phyloP scores from a whole-genome alignment of 2,329 filamentous ascomycete genomes.

The Coleophoma crateriformis region DNA sequence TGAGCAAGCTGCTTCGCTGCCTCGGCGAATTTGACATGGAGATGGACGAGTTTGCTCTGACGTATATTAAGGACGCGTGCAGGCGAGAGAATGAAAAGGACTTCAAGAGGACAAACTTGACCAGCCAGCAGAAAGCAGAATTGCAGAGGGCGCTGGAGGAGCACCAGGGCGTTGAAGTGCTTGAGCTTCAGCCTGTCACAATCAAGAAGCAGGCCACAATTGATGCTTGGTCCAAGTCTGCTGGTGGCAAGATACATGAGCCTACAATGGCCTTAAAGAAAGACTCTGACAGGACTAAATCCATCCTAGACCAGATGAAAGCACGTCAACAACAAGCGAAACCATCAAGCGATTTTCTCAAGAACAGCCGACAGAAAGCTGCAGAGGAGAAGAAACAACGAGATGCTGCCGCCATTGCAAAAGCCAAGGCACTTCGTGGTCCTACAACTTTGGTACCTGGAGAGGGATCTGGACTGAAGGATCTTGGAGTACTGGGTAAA shows the following conservation, averaged over 20 bases:
- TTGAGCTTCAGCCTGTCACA: constrained; percentile 40
- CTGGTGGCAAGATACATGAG: constrained; percentile 26
- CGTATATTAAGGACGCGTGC: constrained; percentile 61
- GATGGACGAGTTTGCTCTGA: constrained; percentile 54
- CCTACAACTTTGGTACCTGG: constrained; percentile 54
- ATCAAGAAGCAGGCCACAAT: constrained; percentile 53
- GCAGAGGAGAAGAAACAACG: constrained; percentile 68
- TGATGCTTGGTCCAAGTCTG: constrained; percentile 57
- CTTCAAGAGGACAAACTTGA: constrained; percentile 71
- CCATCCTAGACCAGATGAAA: constrained; percentile 19
- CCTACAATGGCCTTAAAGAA: constrained; percentile 19
- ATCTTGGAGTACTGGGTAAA: constrained; percentile 69
- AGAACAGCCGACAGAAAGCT: constrained; percentile 68
- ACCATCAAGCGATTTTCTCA: constrained; percentile 46
- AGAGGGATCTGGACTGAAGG: constrained; percentile 72
- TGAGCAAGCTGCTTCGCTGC: constrained; percentile 77
- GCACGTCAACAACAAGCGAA: constrained; percentile 8
- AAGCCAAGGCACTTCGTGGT: constrained; percentile 55
- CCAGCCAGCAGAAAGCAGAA: constrained; percentile 77
- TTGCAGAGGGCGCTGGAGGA: constrained; percentile 60
- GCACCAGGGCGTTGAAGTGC: constrained; percentile 45
- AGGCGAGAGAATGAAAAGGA: constrained; percentile 49
- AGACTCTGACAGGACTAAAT: constrained; percentile 26
- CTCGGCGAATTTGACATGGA: constrained; percentile 73
- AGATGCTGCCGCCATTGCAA: constrained; percentile 67